These are phyloP conservation scores for Diplotaxis tenuifolia DNA, from an alignment of 345 rosid genomes.

Conservation along the genomic window DNA sequence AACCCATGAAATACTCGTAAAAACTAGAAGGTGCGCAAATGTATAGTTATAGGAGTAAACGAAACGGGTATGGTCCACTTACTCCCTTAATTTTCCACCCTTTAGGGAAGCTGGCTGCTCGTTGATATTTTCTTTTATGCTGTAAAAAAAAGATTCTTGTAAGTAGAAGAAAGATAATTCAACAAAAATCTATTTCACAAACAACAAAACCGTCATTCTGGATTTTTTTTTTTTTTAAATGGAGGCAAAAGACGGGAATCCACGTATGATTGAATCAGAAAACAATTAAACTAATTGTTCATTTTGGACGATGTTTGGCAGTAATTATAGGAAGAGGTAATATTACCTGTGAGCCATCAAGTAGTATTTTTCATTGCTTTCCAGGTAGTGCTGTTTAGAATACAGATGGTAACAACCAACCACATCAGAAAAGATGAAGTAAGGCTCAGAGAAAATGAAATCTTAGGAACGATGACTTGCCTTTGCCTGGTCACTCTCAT, in stretches of 20 bases:
- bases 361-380: conserved; percentile 95
- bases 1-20: conserved; percentile 8
- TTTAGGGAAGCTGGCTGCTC: conserved; percentile 74
- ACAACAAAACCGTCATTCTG: background rate
- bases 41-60: background rate
- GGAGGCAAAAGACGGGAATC: background rate
- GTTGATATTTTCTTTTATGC: conserved; percentile 75
- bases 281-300: background rate
- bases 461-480: conserved; percentile 40
- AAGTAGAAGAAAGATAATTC: background rate
- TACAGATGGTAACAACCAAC: conserved; percentile 8
- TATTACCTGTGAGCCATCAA: conserved; percentile 90
- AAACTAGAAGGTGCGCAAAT: background rate
- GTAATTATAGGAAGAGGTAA: background rate
- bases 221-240: background rate
- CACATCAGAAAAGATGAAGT: conserved; percentile 13
- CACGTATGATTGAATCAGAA: background rate
- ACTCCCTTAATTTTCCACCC: conserved; percentile 94
- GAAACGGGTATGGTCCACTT: conserved; percentile 37
- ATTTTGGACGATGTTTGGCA: conserved; percentile 1
- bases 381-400: conserved; percentile 77
- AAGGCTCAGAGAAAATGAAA: background rate
- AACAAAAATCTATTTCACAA: background rate
- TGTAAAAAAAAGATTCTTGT: conserved; percentile 37
- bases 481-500: conserved; percentile 89